phyloP scores from a whole-genome alignment of 2,329 filamentous ascomycete species.

The Stromatinia cepivora region DNA sequence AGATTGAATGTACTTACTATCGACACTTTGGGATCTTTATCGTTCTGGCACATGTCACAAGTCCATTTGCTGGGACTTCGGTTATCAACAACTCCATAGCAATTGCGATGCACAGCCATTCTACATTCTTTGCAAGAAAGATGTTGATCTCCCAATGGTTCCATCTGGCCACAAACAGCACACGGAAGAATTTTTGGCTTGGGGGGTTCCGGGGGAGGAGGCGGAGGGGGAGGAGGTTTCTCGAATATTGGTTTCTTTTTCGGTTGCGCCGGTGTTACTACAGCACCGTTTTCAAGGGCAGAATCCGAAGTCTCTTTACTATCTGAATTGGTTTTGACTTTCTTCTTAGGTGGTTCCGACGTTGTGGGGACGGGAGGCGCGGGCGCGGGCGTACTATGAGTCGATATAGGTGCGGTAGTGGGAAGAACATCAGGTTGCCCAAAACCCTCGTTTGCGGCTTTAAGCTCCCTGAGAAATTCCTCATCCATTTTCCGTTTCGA shows the following conservation, averaged over 20 bases:
- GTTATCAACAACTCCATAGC: slow-evolving; percentile 77
- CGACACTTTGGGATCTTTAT: slow-evolving; percentile 89
- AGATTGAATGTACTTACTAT: slow-evolving; percentile 60
- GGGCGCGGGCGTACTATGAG: slow-evolving; percentile 35
- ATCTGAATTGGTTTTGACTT: slow-evolving; percentile 57
- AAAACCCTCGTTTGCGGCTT: slow-evolving; percentile 63
- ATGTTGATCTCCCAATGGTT: slow-evolving; percentile 69
- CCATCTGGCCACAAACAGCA: slow-evolving; percentile 76
- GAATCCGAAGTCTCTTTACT: slow-evolving; percentile 49
- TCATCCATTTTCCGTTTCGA: slow-evolving; percentile 91
- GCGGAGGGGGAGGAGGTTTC: slow-evolving; percentile 60
- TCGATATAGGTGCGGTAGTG: slow-evolving; percentile 27
- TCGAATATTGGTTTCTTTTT: slow-evolving; percentile 52
- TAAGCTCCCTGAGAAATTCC: slow-evolving; percentile 76
- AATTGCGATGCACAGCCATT: slow-evolving; percentile 85
- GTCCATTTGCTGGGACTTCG: slow-evolving; percentile 79
- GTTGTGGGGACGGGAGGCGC: slow-evolving; percentile 33
- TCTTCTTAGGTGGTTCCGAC: slow-evolving; percentile 63
- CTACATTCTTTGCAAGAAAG: slow-evolving; percentile 84
- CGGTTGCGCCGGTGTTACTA: slow-evolving; percentile 39
- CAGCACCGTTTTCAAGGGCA: slow-evolving; percentile 47
- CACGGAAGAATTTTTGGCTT: slow-evolving; percentile 79
- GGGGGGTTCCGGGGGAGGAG: slow-evolving; percentile 72
- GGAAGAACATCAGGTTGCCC: slow-evolving; percentile 45
- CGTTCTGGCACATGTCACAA: slow-evolving; percentile 94